Evolutionary conservation across 345 rosid species (phyloP).

Genomic region (Aethionema arabicum): DNA sequence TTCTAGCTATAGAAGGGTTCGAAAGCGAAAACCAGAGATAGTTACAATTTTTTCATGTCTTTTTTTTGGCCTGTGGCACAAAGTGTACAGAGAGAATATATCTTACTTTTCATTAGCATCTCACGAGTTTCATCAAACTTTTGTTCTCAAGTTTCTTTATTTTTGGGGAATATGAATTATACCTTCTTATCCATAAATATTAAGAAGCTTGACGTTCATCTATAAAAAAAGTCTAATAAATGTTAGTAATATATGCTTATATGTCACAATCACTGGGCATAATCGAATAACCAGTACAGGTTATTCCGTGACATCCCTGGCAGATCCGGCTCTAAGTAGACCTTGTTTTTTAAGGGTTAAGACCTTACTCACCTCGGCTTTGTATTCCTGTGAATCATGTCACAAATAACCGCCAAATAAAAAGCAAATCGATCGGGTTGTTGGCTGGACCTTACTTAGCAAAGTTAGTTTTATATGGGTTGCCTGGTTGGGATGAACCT

Average conservation of each 20-base stretch:
- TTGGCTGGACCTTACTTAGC: no score
- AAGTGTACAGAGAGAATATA: conserved; percentile 27
- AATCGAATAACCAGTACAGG: conserved; percentile 1
- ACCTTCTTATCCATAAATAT: conserved; percentile 1
- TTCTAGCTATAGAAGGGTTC: conserved; percentile 15
- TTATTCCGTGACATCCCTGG: no score
- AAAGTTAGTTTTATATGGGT: no score
- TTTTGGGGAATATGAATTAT: conserved; percentile 14
- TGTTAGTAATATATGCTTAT: conserved; percentile 10
- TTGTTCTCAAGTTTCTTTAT: conserved; percentile 4
- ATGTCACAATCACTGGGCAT: conserved; percentile 7
- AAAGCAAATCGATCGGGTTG: background rate
- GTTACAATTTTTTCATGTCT: conserved; percentile 12
- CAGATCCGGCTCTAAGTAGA: no score
- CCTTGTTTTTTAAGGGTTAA: no score
- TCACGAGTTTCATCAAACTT: conserved; percentile 22
- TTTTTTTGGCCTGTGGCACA: conserved; percentile 24
- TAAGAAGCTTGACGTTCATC: background rate
- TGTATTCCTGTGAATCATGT: no score
- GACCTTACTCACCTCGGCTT: no score
- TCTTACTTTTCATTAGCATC: conserved; percentile 15
- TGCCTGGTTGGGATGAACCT: no score
- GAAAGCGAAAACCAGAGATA: background rate
- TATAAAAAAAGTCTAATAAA: conserved; percentile 13
- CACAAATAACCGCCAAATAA: background rate